These are phyloP conservation scores for Paecilomyces variotii DNA, from an alignment of 2,329 filamentous ascomycete genomes.

Conservation along the genomic window DNA sequence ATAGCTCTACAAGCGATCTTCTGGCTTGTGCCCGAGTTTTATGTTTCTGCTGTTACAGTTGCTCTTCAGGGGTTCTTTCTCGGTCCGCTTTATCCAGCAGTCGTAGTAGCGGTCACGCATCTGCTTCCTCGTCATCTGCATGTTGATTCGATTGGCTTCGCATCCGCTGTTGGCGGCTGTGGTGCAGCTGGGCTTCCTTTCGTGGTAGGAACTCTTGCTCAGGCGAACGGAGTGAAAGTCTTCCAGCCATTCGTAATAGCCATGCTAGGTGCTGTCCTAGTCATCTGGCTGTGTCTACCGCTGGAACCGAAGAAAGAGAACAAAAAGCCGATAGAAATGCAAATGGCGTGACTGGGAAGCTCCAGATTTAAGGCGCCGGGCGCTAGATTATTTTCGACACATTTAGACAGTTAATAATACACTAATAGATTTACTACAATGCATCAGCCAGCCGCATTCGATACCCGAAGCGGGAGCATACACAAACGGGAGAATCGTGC, in stretches of 20 bases:
- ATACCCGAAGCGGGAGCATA: too few relatives aligned
- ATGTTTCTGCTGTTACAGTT: conserved; percentile 64
- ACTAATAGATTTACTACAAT: background rate
- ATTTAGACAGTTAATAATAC: background rate
- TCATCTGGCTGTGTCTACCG: conserved; percentile 41
- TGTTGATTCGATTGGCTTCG: conserved; percentile 73
- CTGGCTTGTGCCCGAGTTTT: conserved; percentile 72
- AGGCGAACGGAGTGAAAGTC: conserved; percentile 51
- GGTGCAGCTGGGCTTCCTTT: conserved; percentile 50
- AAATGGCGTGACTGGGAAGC: background rate
- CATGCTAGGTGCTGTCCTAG: conserved; percentile 43
- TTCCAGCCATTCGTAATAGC: conserved; percentile 53
- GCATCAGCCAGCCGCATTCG: too few relatives aligned
- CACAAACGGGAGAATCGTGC: too few relatives aligned
- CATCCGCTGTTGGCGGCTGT: conserved; percentile 65
- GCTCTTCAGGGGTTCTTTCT: conserved; percentile 69
- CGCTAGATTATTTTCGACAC: background rate
- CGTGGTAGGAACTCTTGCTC: conserved; percentile 39
- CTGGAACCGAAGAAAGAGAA: background rate
- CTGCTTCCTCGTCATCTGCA: conserved; percentile 66
- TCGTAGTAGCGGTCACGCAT: conserved; percentile 64
- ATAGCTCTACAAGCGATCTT: conserved; percentile 64
- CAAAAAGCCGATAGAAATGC: background rate
- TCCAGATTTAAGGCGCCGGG: background rate
- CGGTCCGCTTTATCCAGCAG: conserved; percentile 70